Percentiles rank a stretch among this genome's conserved stretches.
Conservation (phyloP, 805 yeast genomes). For the Naumovozyma castellii region DNA sequence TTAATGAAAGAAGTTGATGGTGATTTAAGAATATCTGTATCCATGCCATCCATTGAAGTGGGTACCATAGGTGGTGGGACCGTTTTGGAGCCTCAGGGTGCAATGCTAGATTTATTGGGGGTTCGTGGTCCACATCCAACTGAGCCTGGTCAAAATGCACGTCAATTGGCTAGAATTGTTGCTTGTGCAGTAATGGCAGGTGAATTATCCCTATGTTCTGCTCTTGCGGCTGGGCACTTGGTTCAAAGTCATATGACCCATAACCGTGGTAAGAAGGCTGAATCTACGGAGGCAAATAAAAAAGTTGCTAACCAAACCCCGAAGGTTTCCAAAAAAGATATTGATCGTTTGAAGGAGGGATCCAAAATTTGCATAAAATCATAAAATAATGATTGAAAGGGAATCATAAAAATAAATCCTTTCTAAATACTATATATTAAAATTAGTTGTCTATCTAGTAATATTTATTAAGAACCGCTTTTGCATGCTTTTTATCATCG, state of each 20-base stretch:
- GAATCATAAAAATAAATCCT: not conserved
- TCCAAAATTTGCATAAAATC: slow-evolving; percentile 68
- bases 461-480: not conserved
- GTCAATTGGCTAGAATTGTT: slow-evolving; percentile 83
- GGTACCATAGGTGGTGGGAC: slow-evolving; percentile 99
- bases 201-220: slow-evolving; percentile 87
- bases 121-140: slow-evolving; percentile 94
- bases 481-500: not conserved
- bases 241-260: slow-evolving; percentile 97
- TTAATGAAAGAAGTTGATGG: slow-evolving; percentile 80
- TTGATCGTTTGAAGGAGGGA: slow-evolving; percentile 54
- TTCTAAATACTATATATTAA: not conserved
- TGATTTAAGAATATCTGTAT: slow-evolving; percentile 82
- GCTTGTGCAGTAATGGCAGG: slow-evolving; percentile 96
- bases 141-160: slow-evolving; percentile 88
- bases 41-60: slow-evolving; percentile 98
- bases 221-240: slow-evolving; percentile 96
- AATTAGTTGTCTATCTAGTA: not conserved
- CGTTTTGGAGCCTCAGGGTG: slow-evolving; percentile 90
- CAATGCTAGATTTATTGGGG: slow-evolving; percentile 89
- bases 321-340: slow-evolving; percentile 17
- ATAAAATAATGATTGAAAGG: slow-evolving; percentile 16
- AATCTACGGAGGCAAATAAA: not conserved
- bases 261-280: slow-evolving; percentile 58
- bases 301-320: not conserved